These are phyloP conservation scores for Xylaria acuta DNA, from an alignment of 495 filamentous ascomycete genomes.

Conservation along the genomic window DNA sequence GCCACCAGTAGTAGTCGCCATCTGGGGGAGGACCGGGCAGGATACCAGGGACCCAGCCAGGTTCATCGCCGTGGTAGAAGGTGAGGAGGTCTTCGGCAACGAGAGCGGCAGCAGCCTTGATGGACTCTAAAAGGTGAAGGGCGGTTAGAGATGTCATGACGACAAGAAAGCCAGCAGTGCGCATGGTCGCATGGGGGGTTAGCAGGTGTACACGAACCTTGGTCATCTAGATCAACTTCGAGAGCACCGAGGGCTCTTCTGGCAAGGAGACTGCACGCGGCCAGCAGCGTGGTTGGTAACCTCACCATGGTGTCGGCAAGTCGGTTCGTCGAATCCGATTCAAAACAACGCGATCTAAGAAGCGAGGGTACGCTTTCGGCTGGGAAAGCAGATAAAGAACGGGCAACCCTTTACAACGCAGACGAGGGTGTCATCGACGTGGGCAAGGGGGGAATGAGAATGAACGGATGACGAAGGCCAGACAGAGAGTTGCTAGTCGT, in stretches of 20 bases:
- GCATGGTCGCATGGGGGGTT: background rate
- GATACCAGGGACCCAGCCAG: constrained; percentile 64
- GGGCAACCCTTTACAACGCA: background rate
- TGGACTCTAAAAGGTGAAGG: constrained; percentile 52
- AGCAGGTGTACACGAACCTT: constrained; percentile 35
- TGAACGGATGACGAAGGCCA: background rate
- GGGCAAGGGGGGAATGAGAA: background rate
- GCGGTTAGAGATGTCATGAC: constrained; percentile 5
- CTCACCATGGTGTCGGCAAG: constrained; percentile 33
- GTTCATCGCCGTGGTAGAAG: constrained; percentile 67
- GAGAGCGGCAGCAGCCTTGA: constrained; percentile 65
- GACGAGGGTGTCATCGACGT: constrained; percentile 2
- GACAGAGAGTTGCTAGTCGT: background rate
- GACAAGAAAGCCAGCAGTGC: background rate
- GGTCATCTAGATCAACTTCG: constrained; percentile 45
- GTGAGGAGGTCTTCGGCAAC: constrained; percentile 70
- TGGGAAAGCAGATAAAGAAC: constrained; percentile 14
- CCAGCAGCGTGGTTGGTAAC: constrained; percentile 37
- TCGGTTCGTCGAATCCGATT: background rate
- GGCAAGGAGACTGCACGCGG: constrained; percentile 33
- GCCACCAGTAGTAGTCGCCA: constrained; percentile 76
- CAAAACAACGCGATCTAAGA: background rate
- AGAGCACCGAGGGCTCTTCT: constrained; percentile 36
- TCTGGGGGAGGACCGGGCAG: constrained; percentile 54
- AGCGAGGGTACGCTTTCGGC: background rate